A percentile compares a stretch with the other conserved stretches of the same genome.
phyloP scores from a whole-genome alignment of 1,284 basidiomycete genomes.

The Sporisorium exsertum region DNA sequence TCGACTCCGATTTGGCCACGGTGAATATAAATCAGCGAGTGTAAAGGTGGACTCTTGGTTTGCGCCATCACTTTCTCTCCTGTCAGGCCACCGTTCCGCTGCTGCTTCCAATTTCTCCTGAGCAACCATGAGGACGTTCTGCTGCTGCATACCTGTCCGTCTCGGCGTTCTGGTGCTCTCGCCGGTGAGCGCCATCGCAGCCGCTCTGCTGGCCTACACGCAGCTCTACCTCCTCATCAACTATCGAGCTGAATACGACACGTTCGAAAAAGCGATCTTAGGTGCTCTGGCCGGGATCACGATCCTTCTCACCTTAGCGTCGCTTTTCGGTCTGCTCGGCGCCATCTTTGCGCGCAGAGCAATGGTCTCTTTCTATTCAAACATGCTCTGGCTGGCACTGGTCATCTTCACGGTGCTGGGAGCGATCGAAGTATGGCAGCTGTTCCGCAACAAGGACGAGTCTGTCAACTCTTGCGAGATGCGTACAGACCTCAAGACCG shows the following conservation, averaged over 20 bases:
- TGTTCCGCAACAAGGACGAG: constrained; percentile 17
- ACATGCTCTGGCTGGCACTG: constrained; percentile 31
- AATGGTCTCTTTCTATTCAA: constrained; percentile 32
- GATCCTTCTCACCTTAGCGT: constrained; percentile 23
- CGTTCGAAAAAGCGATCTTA: constrained; percentile 25
- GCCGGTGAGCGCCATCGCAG: constrained; percentile 11
- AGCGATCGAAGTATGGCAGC: constrained; percentile 28
- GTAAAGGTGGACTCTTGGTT: neutral
- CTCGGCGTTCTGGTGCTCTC: constrained; percentile 32
- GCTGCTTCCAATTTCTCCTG: neutral
- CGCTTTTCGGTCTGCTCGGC: constrained; percentile 31
- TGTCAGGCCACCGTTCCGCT: neutral
- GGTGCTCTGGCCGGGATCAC: constrained; percentile 32
- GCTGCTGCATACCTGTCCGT: constrained; percentile 36
- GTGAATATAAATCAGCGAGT: neutral
- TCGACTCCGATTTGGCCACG: too few relatives aligned
- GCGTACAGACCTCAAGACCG: constrained; percentile 4
- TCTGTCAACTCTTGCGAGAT: constrained; percentile 8
- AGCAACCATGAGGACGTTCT: constrained; percentile 27
- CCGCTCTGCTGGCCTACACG: constrained; percentile 21
- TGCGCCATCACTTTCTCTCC: neutral
- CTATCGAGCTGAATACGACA: constrained; percentile 12
- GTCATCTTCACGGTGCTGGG: constrained; percentile 26
- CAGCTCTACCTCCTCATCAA: constrained; percentile 31
- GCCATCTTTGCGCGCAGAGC: constrained; percentile 10